These are phyloP conservation scores for Solanum corneliomulleri DNA, from an alignment of 257 asterid species.

Conservation along the genomic window DNA sequence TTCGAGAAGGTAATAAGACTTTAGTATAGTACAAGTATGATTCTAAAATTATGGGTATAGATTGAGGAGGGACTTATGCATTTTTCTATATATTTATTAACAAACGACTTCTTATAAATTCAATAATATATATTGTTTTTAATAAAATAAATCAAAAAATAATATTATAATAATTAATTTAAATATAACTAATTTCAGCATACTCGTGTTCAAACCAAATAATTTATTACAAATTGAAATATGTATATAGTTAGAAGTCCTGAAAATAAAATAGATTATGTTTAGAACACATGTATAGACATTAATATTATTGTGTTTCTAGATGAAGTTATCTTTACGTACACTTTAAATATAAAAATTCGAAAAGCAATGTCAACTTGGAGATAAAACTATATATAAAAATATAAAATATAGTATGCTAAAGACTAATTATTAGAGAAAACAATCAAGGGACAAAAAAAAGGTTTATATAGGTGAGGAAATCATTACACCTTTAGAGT, in stretches of 20 bases:
- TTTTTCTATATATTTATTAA: too few relatives aligned
- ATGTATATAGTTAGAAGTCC: not conserved
- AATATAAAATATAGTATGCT: not conserved
- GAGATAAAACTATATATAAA: not conserved
- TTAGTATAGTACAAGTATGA: too few relatives aligned
- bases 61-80: too few relatives aligned
- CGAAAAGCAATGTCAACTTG: not conserved
- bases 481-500: not conserved
- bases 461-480: not conserved
- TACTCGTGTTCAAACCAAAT: not conserved
- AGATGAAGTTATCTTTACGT: not conserved
- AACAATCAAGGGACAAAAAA: not conserved
- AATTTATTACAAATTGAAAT: not conserved
- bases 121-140: too few relatives aligned
- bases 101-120: too few relatives aligned
- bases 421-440: not conserved
- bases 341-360: not conserved
- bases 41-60: too few relatives aligned
- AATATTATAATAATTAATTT: not conserved
- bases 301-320: not conserved
- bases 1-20: too few relatives aligned
- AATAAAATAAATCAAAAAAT: not conserved
- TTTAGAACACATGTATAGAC: not conserved
- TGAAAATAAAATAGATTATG: not conserved
- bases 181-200: not conserved